These are phyloP conservation scores for Porcisia deanei DNA, from an alignment of 208 protist species.

Conservation along the genomic window DNA sequence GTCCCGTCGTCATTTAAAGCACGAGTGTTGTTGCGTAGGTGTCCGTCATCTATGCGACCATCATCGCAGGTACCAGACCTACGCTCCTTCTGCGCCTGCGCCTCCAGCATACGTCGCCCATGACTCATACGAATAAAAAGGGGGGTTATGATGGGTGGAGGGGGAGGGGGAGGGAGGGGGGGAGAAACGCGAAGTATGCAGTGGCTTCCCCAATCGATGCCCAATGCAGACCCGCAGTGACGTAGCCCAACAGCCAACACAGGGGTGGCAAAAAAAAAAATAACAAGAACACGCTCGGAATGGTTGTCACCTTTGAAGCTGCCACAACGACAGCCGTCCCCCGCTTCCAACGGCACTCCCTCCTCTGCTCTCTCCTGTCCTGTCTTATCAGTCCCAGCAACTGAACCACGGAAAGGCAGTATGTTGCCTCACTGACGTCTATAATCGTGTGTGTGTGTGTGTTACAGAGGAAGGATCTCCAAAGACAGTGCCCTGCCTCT, in stretches of 20 bases:
- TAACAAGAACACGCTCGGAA: no score
- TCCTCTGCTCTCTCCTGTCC: no score
- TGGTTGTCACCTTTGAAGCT: no score
- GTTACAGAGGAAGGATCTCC: not conserved
- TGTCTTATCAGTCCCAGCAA: no score
- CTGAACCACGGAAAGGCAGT: not conserved
- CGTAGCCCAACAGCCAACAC: not conserved
- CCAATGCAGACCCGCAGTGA: not conserved
- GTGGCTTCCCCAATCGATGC: not conserved
- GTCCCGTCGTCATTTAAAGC: constrained; percentile 33
- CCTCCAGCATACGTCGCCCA: constrained; percentile 55
- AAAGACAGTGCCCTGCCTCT: no score
- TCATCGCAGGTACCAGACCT: constrained; percentile 17
- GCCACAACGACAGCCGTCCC: no score
- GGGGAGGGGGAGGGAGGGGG: not conserved
- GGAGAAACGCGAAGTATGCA: not conserved
- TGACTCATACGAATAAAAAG: constrained; percentile 36
- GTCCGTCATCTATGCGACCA: constrained; percentile 21
- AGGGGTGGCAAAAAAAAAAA: no score
- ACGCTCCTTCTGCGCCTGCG: constrained; percentile 39
- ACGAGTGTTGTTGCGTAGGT: constrained; percentile 26
- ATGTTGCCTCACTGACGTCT: not conserved
- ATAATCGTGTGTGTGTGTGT: not conserved
- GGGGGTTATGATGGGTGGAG: not conserved
- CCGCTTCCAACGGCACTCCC: no score